phyloP scores from a whole-genome alignment of 2,329 filamentous ascomycete species.

The Cyphellophora attinorum region DNA sequence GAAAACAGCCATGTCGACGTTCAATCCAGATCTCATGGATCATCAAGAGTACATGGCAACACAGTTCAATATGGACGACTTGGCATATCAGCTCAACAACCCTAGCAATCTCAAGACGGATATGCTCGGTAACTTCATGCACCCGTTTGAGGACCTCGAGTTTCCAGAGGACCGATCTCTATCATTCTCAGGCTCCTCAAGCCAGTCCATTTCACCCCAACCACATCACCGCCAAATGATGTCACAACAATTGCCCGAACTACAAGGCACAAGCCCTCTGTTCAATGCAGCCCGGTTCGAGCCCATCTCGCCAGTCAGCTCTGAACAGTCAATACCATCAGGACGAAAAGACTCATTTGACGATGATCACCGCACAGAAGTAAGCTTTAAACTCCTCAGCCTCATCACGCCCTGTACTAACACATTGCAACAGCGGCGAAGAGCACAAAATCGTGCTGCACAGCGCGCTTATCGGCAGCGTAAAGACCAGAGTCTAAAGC shows the following conservation, averaged over 20 bases:
- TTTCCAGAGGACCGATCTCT: background rate
- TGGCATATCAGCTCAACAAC: background rate
- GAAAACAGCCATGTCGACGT: background rate
- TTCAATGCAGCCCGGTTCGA: background rate
- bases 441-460: constrained; percentile 10
- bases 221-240: background rate
- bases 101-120: background rate
- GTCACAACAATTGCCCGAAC: background rate
- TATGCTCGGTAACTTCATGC: background rate
- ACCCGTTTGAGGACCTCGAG: background rate
- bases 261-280: background rate
- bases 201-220: background rate
- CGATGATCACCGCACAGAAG: background rate
- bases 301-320: background rate
- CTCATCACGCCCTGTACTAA: constrained; percentile 1
- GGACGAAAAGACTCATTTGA: background rate
- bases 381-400: background rate
- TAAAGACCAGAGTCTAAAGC: constrained; percentile 12
- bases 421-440: constrained; percentile 2
- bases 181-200: background rate
- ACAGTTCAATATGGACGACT: background rate
- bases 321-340: too few relatives aligned
- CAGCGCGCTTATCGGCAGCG: constrained; percentile 15
- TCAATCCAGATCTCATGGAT: background rate
- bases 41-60: background rate